These are phyloP conservation scores for Suhomyces emberorum DNA, from an alignment of 805 yeast genomes.

Conservation along the genomic window DNA sequence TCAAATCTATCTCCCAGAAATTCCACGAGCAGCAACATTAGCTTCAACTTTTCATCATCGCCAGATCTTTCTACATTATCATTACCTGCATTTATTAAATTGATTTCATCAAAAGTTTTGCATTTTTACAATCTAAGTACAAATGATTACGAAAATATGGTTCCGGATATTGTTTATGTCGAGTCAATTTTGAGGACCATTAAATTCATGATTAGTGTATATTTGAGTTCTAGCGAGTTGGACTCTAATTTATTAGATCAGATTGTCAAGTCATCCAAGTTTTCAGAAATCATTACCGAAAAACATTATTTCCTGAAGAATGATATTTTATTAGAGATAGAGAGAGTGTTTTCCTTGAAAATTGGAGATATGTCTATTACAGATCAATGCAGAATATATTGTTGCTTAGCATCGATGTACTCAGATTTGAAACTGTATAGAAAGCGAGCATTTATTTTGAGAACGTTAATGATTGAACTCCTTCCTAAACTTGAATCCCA, in stretches of 20 bases:
- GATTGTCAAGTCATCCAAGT: constrained; percentile 40
- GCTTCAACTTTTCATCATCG: constrained; percentile 14
- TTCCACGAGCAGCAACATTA: constrained; percentile 26
- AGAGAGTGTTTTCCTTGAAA: constrained; percentile 34
- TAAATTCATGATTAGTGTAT: constrained; percentile 54
- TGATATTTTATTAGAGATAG: constrained; percentile 43
- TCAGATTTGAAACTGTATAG: constrained; percentile 57
- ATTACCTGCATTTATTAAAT: constrained; percentile 31
- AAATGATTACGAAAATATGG: constrained; percentile 63
- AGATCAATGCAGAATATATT: constrained; percentile 61
- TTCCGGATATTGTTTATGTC: constrained; percentile 76
- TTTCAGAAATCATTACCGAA: constrained; percentile 8
- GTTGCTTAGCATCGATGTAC: constrained; percentile 64
- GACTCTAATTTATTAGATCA: constrained; percentile 39
- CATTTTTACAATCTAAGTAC: constrained; percentile 43
- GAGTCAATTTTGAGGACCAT: constrained; percentile 66
- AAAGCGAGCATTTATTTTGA: constrained; percentile 66
- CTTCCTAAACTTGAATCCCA: constrained; percentile 34
- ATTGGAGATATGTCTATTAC: constrained; percentile 31
- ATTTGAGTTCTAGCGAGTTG: constrained; percentile 43
- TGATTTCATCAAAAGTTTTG: constrained; percentile 25
- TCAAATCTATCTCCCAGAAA: constrained; percentile 42
- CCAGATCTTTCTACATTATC: constrained; percentile 28
- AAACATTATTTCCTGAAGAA: constrained; percentile 20
- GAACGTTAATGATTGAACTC: constrained; percentile 57